Base-by-base conservation (phyloP, 306 rosid genomes). In the Astragalus membranaceus region DNA sequence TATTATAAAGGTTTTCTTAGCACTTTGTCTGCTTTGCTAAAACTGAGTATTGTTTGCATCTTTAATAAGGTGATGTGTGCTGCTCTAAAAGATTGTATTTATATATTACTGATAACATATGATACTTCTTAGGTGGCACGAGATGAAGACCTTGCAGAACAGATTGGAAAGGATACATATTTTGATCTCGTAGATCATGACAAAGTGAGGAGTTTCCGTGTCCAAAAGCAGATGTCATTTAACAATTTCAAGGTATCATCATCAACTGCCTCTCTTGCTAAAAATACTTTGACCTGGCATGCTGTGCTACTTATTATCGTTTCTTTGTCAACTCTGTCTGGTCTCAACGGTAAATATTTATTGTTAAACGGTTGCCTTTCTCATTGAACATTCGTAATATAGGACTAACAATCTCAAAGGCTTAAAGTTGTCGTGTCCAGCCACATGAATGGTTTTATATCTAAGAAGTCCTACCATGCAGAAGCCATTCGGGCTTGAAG, bases 161-260 rank as follows among this genome's bases (percentile, higher is more conserved):
- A 92, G 74, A 92, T 92, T 78, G 98, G 98, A 51, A 92, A 77
- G 82, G 91, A 88, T 63, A 84, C 88, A 67, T 90, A 84, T 84
- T 92, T 92, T 88, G 96, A 92, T 85, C 96, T 90, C 51, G 98
- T 90, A 61, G 96, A 92, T 64, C 96, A 92, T 78, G 96, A 90
- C 79, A 92, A 90, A 90, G 96, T 92, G 74, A 78, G 81, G 76
- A 86, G 89, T 77, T 92, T 92, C 75, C 93, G 96, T 26, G 87
- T 90, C 49, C 96, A 85, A 73, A 92, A 92, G 78, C 93, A 88
- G 69, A 79, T 70, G 52, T 64, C 84, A 23, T 92, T 92, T 71
- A 86, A 85, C 43, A 53, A 70, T 68, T 92, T 92, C 78, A 92
- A 92, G 98, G 98, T 92, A 85, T 63, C 70, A 26, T 64, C 41